Conservation (phyloP, 306 rosid genomes). For the Arachis stenosperma region DNA sequence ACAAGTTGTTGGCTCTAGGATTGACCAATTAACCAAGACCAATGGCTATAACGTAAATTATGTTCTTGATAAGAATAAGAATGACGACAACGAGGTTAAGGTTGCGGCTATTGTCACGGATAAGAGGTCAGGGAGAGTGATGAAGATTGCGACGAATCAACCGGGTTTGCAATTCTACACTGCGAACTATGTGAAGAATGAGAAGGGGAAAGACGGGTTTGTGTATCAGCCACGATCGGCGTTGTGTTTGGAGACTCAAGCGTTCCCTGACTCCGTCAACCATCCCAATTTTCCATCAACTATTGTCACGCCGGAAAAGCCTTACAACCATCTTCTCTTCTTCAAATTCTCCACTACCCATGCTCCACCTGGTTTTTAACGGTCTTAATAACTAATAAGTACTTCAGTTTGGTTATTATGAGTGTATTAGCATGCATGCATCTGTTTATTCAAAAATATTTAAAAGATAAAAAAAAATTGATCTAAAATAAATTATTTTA, state of each 20-base stretch:
- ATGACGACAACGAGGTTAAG: slow-evolving; percentile 32
- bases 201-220: slow-evolving; percentile 60
- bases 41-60: slow-evolving; percentile 69
- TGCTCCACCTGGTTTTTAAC: slow-evolving; percentile 34
- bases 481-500: no score
- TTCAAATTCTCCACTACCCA: slow-evolving; percentile 53
- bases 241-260: slow-evolving; percentile 76
- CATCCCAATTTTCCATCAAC: slow-evolving; percentile 81
- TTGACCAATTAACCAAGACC: slow-evolving; percentile 40
- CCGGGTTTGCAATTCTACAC: slow-evolving; percentile 74
- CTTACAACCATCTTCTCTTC: slow-evolving; percentile 62
- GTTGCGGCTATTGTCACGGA: slow-evolving; percentile 53
- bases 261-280: slow-evolving; percentile 73
- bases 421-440: no score
- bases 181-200: slow-evolving; percentile 46
- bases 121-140: slow-evolving; percentile 55
- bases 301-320: slow-evolving; percentile 60
- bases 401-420: no score
- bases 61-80: slow-evolving; percentile 41
- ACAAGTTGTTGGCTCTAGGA: slow-evolving; percentile 47
- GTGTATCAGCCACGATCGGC: slow-evolving; percentile 60
- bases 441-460: no score
- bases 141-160: slow-evolving; percentile 54
- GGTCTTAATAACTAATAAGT: not conserved
- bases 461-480: no score